These are phyloP conservation scores for Trametes hirsuta DNA, from an alignment of 1,284 basidiomycete species.

Conservation along the genomic window DNA sequence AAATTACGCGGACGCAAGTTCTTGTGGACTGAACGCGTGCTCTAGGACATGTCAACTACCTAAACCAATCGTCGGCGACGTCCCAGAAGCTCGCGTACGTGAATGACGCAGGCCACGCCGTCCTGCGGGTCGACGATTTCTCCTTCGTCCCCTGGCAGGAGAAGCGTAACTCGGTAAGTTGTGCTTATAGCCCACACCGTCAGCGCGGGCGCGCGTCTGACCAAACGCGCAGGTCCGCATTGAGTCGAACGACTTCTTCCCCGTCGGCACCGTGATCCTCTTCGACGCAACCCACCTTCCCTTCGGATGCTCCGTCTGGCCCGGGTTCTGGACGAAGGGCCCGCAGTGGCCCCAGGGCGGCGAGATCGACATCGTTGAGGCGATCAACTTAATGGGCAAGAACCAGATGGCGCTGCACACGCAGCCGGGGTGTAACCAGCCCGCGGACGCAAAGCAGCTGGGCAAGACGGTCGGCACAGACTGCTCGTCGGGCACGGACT, in stretches of 20 bases:
- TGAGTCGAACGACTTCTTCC: conserved; percentile 49
- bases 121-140: conserved; percentile 62
- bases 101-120: conserved; percentile 52
- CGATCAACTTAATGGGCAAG: conserved; percentile 41
- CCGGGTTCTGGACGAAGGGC: conserved; percentile 58
- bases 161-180: conserved; percentile 58
- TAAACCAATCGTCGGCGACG: conserved; percentile 48
- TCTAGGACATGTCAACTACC: conserved; percentile 54
- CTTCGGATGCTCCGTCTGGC: conserved; percentile 59
- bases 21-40: neutral
- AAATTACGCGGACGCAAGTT: neutral
- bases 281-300: conserved; percentile 64
- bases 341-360: conserved; percentile 55
- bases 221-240: conserved; percentile 47
- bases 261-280: conserved; percentile 62
- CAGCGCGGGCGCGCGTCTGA: too few species aligned
- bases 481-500: conserved; percentile 38
- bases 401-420: conserved; percentile 56
- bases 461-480: conserved; percentile 41
- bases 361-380: conserved; percentile 61
- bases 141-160: conserved; percentile 53
- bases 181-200: too few species aligned
- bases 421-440: conserved; percentile 36
- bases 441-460: conserved; percentile 39
- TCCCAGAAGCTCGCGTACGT: conserved; percentile 51